These are phyloP conservation scores for Zea mays DNA, from an alignment of 176 grass and related monocot species.

Conservation along the genomic window Zm-B73-REFERENCE-NAM-5.0 NC_050105.1:118230501-118231000, in stretches of 20 bases:
- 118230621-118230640: not conserved
- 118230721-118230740: too few relatives aligned
- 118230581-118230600: too few relatives aligned
- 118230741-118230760: too few relatives aligned
- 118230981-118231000: too few relatives aligned
- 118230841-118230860: slow-evolving; percentile 50
- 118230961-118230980: too few relatives aligned
- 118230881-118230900: not conserved
- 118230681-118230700: not conserved
- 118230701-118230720: slow-evolving; percentile 26
- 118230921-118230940: too few relatives aligned
- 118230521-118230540: too few relatives aligned
- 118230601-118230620: not conserved
- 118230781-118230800: slow-evolving; percentile 52
- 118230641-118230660: not conserved
- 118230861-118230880: slow-evolving; percentile 40
- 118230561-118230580: too few relatives aligned
- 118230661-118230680: not conserved
- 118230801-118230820: slow-evolving; percentile 42
- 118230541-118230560: too few relatives aligned
- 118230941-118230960: too few relatives aligned
- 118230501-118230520: too few relatives aligned
- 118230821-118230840: slow-evolving; percentile 52
- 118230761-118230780: slow-evolving; percentile 46
- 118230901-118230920: too few relatives aligned